phyloP scores from a whole-genome alignment of 2,329 filamentous ascomycete species.

The Penicillium polonicum region DNA sequence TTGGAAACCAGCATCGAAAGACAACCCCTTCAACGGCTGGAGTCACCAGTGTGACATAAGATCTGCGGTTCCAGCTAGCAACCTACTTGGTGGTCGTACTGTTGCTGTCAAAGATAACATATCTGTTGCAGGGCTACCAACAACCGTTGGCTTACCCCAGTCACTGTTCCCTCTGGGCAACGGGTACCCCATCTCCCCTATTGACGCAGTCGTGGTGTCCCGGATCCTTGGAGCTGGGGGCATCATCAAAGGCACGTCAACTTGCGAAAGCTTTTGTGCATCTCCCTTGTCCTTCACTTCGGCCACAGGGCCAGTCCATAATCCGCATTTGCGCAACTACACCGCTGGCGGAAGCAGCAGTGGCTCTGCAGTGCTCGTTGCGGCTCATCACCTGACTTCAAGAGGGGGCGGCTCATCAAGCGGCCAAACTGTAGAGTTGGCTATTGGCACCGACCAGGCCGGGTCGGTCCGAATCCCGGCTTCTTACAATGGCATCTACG shows the following conservation, averaged over 20 bases:
- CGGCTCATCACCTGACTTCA: slow-evolving; percentile 26
- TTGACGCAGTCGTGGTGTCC: slow-evolving; percentile 39
- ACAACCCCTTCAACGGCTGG: slow-evolving; percentile 47
- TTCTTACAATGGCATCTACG: slow-evolving; percentile 44
- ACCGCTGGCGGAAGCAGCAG: slow-evolving; percentile 42
- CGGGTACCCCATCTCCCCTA: slow-evolving; percentile 29
- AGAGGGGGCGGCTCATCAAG: background rate
- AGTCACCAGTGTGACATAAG: slow-evolving; percentile 37
- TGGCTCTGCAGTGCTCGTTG: slow-evolving; percentile 29
- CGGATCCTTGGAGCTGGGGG: slow-evolving; percentile 38
- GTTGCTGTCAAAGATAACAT: slow-evolving; percentile 42
- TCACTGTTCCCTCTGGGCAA: slow-evolving; percentile 13
- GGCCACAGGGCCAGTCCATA: slow-evolving; percentile 40
- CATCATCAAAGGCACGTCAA: slow-evolving; percentile 37
- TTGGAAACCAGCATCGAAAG: slow-evolving; percentile 15
- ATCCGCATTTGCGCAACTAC: slow-evolving; percentile 33
- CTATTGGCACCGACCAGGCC: slow-evolving; percentile 43
- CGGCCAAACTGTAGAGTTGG: slow-evolving; percentile 36
- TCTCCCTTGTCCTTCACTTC: slow-evolving; percentile 40
- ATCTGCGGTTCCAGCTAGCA: slow-evolving; percentile 24
- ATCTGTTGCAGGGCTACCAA: slow-evolving; percentile 36
- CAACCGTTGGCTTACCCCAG: slow-evolving; percentile 33
- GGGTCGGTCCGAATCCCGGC: slow-evolving; percentile 43
- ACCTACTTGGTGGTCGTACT: slow-evolving; percentile 29
- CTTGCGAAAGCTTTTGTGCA: slow-evolving; percentile 42